phyloP scores from a whole-genome alignment of 192 early-diverging fungal genomes.

The Coemansia brasiliensis region DNA sequence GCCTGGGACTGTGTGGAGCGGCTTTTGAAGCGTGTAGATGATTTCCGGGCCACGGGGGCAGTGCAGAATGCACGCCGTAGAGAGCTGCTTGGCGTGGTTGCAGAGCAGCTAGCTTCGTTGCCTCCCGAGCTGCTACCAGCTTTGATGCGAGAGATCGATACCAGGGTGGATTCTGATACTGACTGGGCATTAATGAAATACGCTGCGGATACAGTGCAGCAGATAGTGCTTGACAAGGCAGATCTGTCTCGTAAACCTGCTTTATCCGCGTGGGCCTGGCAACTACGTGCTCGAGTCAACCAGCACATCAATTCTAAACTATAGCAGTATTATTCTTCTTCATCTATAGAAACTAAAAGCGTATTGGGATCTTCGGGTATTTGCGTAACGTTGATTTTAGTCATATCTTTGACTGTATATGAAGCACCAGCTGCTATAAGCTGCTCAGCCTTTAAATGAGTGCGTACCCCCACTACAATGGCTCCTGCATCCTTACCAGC shows the following conservation, averaged over 20 bases:
- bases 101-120: conserved; percentile 8
- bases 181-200: conserved; percentile 3
- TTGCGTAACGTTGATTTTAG: no score
- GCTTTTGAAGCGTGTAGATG: conserved; percentile 7
- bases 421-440: no score
- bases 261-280: conserved; percentile 33
- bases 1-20: conserved; percentile 8
- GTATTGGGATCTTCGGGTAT: no score
- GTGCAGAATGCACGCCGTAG: conserved; percentile 1
- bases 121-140: conserved; percentile 24
- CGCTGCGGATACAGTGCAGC: conserved; percentile 11
- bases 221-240: conserved; percentile 7
- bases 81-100: conserved; percentile 30
- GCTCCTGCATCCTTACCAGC: no score
- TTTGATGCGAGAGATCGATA: conserved; percentile 12
- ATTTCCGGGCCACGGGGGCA: neutral
- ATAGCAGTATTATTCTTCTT: neutral
- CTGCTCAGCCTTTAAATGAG: no score
- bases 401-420: no score
- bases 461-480: no score
- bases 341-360: neutral
- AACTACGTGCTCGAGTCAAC: conserved; percentile 14
- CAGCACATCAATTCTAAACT: neutral
- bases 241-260: conserved; percentile 31
- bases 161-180: neutral